Percentiles rank a stretch among this genome's conserved stretches.
These are phyloP conservation scores for Fusarium buxicola DNA, from an alignment of 2,329 filamentous ascomycete genomes.

Conservation along the genomic window DNA sequence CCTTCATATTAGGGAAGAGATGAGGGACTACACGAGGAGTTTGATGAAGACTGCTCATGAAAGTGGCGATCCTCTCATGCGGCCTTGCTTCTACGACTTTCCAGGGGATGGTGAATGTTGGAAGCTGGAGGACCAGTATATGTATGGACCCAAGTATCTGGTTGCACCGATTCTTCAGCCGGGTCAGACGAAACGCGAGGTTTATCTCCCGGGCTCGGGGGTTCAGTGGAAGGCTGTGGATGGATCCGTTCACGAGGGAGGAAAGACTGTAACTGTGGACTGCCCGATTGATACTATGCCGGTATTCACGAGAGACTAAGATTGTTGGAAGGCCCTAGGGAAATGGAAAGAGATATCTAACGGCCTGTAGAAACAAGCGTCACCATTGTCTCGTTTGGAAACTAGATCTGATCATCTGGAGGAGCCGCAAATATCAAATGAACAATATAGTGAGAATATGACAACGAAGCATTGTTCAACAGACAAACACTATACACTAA, in stretches of 20 bases:
- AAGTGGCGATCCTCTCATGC: constrained; percentile 70
- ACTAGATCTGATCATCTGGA: too few species aligned
- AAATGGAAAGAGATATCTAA: not conserved
- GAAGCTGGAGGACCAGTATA: constrained; percentile 70
- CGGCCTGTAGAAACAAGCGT: too few species aligned
- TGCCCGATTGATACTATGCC: constrained; percentile 13
- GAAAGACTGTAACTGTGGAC: constrained; percentile 1
- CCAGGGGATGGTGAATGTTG: constrained; percentile 65
- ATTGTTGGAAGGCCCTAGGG: not conserved
- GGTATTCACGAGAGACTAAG: constrained; percentile 1
- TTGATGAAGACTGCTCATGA: constrained; percentile 71
- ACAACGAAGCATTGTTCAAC: too few species aligned
- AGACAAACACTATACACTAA: too few species aligned
- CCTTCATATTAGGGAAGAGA: constrained; percentile 66
- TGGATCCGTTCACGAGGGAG: not conserved
- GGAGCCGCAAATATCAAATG: too few species aligned
- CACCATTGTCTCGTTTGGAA: too few species aligned
- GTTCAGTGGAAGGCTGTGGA: constrained; percentile 6
- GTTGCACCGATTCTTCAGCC: constrained; percentile 66
- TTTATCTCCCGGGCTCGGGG: constrained; percentile 62
- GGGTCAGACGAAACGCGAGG: constrained; percentile 55
- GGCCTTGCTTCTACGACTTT: constrained; percentile 73
- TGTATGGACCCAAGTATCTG: constrained; percentile 71
- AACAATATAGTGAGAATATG: too few species aligned
- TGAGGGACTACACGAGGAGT: constrained; percentile 67